phyloP scores from a whole-genome alignment of 805 yeast species.

The Lachancea cidri region DNA sequence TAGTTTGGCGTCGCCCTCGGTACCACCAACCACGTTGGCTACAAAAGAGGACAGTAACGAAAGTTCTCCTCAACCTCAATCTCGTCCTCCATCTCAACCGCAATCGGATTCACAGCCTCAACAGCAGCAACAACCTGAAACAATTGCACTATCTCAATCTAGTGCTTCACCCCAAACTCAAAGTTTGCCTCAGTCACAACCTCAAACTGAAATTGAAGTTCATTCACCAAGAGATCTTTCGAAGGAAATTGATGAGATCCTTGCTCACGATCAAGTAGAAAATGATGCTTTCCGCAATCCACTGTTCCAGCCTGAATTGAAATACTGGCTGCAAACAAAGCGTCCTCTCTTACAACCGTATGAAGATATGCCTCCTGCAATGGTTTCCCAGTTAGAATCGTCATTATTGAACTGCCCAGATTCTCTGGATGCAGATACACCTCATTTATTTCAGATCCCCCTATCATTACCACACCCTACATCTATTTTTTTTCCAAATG shows the following conservation, averaged over 20 bases:
- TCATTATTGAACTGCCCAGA: slow-evolving; percentile 90
- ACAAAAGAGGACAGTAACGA: slow-evolving; percentile 1
- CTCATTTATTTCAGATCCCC: slow-evolving; percentile 47
- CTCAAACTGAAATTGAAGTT: slow-evolving; percentile 7
- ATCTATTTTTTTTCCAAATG: slow-evolving; percentile 76
- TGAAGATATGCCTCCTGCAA: slow-evolving; percentile 25
- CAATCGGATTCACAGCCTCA: slow-evolving; percentile 4
- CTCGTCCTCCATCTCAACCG: slow-evolving; percentile 15
- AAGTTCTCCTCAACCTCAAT: slow-evolving; percentile 11
- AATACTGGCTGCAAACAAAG: slow-evolving; percentile 28
- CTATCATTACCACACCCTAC: slow-evolving; percentile 87
- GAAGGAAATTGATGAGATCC: slow-evolving; percentile 24
- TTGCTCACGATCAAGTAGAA: slow-evolving; percentile 21
- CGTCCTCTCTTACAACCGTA: slow-evolving; percentile 27
- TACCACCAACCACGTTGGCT: slow-evolving; percentile 4
- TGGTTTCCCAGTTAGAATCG: slow-evolving; percentile 49
- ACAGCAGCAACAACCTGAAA: slow-evolving; percentile 10
- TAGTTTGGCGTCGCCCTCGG: slow-evolving; percentile 13
- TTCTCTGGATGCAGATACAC: slow-evolving; percentile 86
- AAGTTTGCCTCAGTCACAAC: not conserved
- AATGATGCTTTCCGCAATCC: slow-evolving; percentile 27
- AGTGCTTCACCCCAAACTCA: slow-evolving; percentile 1
- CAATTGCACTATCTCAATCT: not conserved
- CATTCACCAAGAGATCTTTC: slow-evolving; percentile 27
- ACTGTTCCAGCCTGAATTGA: slow-evolving; percentile 27